Conservation (phyloP, 768 basidiomycete species). For the Leucocoprinus leucothites region DNA sequence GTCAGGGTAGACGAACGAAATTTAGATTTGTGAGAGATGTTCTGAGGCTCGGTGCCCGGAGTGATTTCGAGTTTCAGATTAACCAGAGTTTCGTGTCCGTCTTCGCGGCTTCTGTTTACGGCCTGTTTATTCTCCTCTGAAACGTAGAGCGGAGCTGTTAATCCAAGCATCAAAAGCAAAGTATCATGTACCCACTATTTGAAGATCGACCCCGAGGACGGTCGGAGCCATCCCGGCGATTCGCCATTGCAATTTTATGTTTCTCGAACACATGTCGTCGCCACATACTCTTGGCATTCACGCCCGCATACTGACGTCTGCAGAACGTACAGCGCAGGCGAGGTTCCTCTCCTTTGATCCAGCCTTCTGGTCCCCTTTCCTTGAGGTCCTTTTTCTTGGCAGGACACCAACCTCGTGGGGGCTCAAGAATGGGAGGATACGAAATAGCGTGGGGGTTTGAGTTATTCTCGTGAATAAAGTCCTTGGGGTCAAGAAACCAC, state of each 20-base stretch:
- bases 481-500: slow-evolving; percentile 73
- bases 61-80: slow-evolving; percentile 38
- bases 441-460: slow-evolving; percentile 52
- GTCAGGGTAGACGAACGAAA: slow-evolving; percentile 35
- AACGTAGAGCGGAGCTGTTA: slow-evolving; percentile 11
- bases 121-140: slow-evolving; percentile 58
- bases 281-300: slow-evolving; percentile 93
- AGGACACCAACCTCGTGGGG: slow-evolving; percentile 83
- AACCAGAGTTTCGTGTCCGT: slow-evolving; percentile 40
- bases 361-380: slow-evolving; percentile 63
- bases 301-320: slow-evolving; percentile 77
- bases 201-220: slow-evolving; percentile 60
- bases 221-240: slow-evolving; percentile 70
- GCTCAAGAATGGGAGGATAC: slow-evolving; percentile 77
- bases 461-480: slow-evolving; percentile 52
- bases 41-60: slow-evolving; percentile 34
- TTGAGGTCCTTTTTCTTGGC: slow-evolving; percentile 80
- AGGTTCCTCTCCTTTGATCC: slow-evolving; percentile 81
- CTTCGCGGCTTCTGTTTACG: slow-evolving; percentile 22
- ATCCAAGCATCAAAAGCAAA: slow-evolving; percentile 2
- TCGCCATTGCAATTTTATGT: slow-evolving; percentile 88
- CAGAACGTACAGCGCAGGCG: slow-evolving; percentile 83
- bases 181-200: slow-evolving; percentile 48
- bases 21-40: slow-evolving; percentile 38
- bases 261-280: slow-evolving; percentile 85